phyloP scores from a whole-genome alignment of 2,329 filamentous ascomycete genomes.

The Grosmannia serpens region DNA sequence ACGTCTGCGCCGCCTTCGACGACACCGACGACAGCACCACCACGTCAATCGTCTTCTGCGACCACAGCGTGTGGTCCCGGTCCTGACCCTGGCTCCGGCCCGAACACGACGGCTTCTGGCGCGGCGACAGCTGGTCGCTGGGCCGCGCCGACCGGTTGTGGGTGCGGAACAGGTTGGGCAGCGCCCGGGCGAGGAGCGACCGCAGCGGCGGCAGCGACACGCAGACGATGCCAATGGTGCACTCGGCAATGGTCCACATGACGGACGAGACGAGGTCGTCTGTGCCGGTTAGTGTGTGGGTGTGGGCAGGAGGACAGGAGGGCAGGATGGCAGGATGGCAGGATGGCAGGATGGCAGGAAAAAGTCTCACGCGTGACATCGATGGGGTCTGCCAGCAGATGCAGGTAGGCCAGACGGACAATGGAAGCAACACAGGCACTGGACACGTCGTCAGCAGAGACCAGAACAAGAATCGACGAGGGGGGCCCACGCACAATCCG shows the following conservation, averaged over 20 bases:
- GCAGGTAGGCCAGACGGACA: conserved; percentile 16
- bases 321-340: background rate
- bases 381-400: conserved; percentile 11
- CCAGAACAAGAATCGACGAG: background rate
- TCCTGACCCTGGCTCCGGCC: background rate
- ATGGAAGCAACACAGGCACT: conserved; percentile 18
- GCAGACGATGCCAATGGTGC: conserved; percentile 21
- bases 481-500: conserved; percentile 16
- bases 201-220: conserved; percentile 22
- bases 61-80: background rate
- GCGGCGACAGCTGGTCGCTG: background rate
- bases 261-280: conserved; percentile 18
- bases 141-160: background rate
- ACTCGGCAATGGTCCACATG: conserved; percentile 21
- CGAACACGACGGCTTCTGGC: background rate
- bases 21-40: conserved; percentile 4
- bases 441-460: background rate
- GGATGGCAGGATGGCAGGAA: background rate
- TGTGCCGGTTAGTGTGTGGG: conserved; percentile 4
- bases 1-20: background rate
- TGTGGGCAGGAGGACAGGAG: background rate
- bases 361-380: conserved; percentile 19
- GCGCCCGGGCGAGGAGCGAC: conserved; percentile 6
- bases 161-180: conserved; percentile 7
- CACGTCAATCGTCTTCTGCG: background rate